These are phyloP conservation scores for Ampelocalamus luodianensis DNA, from an alignment of 176 grass and related monocot species.

Conservation along the genomic window DNA sequence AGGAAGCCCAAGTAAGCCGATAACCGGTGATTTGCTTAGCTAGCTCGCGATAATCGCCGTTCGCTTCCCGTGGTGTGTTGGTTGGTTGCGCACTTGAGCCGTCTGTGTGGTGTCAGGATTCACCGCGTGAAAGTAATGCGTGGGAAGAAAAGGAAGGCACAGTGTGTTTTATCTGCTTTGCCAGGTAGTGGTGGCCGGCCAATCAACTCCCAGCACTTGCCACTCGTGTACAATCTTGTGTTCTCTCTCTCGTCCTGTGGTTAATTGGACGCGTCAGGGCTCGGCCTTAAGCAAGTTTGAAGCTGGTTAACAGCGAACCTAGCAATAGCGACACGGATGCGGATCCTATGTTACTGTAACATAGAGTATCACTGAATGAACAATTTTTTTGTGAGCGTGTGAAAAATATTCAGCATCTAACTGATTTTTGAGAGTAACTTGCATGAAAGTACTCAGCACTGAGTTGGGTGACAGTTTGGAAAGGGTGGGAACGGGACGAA, in stretches of 20 bases:
- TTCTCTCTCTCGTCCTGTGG: not conserved
- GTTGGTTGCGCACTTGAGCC: not conserved
- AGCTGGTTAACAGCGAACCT: too few species aligned
- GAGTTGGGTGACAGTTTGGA: slow-evolving; percentile 29
- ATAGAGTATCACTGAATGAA: too few species aligned
- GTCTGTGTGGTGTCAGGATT: slow-evolving; percentile 32
- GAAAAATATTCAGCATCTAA: too few species aligned
- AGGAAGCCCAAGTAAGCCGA: too few species aligned
- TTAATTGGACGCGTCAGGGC: not conserved
- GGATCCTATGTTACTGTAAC: too few species aligned
- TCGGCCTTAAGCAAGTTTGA: not conserved
- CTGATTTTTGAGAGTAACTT: not conserved
- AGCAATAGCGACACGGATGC: too few species aligned
- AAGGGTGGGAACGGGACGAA: slow-evolving; percentile 1
- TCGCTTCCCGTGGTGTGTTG: not conserved
- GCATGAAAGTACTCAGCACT: not conserved
- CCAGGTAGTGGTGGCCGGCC: slow-evolving; percentile 25
- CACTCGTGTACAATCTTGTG: not conserved
- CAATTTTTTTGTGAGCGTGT: too few species aligned
- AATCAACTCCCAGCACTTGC: slow-evolving; percentile 25
- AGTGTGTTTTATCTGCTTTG: slow-evolving; percentile 13
- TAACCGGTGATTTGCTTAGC: not conserved
- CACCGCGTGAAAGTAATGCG: slow-evolving; percentile 40
- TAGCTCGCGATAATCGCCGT: not conserved
- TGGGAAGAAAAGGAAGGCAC: not conserved